These are phyloP conservation scores for Sideroxylon spinosum DNA, from an alignment of 179 eudicot genomes.

Conservation along the genomic window DNA sequence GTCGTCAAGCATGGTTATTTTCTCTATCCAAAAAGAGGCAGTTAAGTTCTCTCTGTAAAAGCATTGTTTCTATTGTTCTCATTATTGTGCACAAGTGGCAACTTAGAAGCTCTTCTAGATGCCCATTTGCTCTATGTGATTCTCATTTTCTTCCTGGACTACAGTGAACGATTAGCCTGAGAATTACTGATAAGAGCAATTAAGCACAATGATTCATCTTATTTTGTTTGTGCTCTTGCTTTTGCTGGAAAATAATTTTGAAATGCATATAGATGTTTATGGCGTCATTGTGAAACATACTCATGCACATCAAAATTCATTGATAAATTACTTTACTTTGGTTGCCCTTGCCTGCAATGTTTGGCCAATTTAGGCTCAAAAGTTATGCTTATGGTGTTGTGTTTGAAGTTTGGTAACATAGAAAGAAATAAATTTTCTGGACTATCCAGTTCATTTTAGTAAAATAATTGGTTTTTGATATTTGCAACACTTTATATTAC, in stretches of 20 bases:
- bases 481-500: neutral
- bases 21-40: neutral
- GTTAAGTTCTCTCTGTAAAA: neutral
- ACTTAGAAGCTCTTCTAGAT: neutral
- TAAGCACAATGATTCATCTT: neutral
- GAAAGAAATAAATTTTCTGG: neutral
- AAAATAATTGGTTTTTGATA: neutral
- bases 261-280: neutral
- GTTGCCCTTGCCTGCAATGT: neutral
- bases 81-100: neutral
- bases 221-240: neutral
- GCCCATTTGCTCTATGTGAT: neutral
- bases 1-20: neutral
- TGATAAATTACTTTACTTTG: neutral
- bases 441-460: neutral
- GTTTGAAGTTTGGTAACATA: neutral
- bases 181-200: neutral
- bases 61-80: neutral
- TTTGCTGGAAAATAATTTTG: neutral
- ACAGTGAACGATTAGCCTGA: neutral
- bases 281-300: neutral
- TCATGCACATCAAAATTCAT: neutral
- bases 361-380: neutral
- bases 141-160: neutral
- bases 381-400: neutral